A percentile compares a stretch with the other conserved stretches of the same genome.
Conservation (phyloP, 306 rosid genomes). For the Cucurbita ficifolia region DNA sequence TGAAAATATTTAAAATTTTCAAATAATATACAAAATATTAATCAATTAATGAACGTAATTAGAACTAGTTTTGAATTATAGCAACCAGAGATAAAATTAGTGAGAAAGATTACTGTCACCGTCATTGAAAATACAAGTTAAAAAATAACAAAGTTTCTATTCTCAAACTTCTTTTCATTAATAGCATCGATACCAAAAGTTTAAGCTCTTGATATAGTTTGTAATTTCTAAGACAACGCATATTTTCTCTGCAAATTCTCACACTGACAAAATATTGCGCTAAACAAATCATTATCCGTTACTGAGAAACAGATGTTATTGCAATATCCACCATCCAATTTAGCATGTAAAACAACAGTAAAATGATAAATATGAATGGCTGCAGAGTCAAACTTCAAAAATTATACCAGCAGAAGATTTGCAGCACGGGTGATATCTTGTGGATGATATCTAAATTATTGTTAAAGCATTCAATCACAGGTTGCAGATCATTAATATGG, state of each 20-base stretch:
- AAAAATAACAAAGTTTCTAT: not conserved
- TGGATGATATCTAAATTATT: constrained; percentile 58
- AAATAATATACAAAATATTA: not conserved
- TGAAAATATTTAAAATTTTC: not conserved
- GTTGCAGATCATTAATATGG: not conserved
- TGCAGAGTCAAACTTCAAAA: not conserved
- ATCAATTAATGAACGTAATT: not conserved
- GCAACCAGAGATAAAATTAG: not conserved
- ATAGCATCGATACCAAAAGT: not conserved
- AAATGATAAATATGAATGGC: not conserved
- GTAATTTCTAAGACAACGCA: not conserved
- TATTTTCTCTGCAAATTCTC: not conserved
- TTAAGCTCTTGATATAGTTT: not conserved
- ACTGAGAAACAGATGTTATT: not conserved
- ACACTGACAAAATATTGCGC: not conserved
- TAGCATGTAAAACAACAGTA: not conserved
- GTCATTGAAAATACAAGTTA: not conserved
- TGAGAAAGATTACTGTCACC: not conserved
- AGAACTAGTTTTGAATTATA: not conserved
- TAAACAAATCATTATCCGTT: not conserved
- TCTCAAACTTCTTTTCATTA: not conserved
- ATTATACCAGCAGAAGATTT: constrained; percentile 65
- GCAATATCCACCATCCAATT: not conserved
- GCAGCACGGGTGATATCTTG: constrained; percentile 89
- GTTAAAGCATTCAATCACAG: constrained; percentile 43